Evolutionary conservation across 495 filamentous ascomycete genomes (phyloP).

Genomic region (Baudoinia panamericana): DNA sequence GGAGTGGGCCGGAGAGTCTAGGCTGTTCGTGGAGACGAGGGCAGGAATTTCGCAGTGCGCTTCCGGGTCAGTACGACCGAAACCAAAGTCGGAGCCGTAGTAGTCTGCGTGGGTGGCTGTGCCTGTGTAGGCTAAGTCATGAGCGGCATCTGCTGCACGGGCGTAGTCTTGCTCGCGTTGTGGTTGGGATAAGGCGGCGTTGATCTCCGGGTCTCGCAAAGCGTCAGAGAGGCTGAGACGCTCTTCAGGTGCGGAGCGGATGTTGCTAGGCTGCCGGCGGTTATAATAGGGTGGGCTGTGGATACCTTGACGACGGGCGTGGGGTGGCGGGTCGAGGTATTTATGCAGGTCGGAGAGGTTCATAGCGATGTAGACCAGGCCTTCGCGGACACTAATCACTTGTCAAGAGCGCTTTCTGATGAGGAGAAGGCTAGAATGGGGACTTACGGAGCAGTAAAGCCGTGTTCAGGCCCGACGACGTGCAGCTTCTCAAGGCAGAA

Average conservation of each 20-base stretch:
- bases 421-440: background rate
- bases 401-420: conserved; percentile 8
- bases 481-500: conserved; percentile 74
- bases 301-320: background rate
- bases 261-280: conserved; percentile 60
- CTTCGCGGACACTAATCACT: conserved; percentile 63
- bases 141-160: background rate
- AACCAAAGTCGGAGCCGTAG: conserved; percentile 10
- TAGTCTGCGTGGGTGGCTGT: conserved; percentile 1
- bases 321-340: conserved; percentile 39
- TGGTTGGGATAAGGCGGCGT: conserved; percentile 1
- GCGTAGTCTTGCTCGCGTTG: conserved; percentile 1
- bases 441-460: conserved; percentile 77
- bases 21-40: background rate
- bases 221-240: conserved; percentile 24
- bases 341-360: conserved; percentile 56
- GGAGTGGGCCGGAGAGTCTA: background rate
- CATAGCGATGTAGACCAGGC: conserved; percentile 89
- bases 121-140: conserved; percentile 1
- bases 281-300: conserved; percentile 1
- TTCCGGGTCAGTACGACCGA: background rate
- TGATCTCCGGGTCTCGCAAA: conserved; percentile 21
- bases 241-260: conserved; percentile 23
- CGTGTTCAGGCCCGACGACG: conserved; percentile 70
- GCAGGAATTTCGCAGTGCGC: conserved; percentile 12